phyloP scores from a whole-genome alignment of 148 eudicot species.

The Rhododendron griersonianum region DNA sequence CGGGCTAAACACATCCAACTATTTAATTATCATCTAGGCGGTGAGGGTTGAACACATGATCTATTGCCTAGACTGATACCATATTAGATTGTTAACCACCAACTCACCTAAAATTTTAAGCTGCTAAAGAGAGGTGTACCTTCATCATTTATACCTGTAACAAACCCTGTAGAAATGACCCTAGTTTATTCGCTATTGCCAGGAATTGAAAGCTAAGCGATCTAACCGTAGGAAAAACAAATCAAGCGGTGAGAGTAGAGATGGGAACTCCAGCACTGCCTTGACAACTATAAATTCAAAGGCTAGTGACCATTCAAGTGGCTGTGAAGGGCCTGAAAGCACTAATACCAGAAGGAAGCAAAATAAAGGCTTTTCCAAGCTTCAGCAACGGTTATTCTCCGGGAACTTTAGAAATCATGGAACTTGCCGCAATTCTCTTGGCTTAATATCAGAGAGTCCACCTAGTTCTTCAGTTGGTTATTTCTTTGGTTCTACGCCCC shows the following conservation, averaged over 20 bases:
- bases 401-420: conserved; percentile 61
- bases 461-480: conserved; percentile 88
- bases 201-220: conserved; percentile 74
- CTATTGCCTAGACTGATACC: not conserved
- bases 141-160: not conserved
- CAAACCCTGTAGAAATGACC: not conserved
- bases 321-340: conserved; percentile 42
- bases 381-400: conserved; percentile 68
- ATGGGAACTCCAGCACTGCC: conserved; percentile 35
- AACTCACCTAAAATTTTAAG: not conserved
- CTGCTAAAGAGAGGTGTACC: not conserved
- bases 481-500: conserved; percentile 92
- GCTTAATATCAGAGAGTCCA: conserved; percentile 76
- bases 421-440: conserved; percentile 46
- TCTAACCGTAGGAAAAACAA: conserved; percentile 43
- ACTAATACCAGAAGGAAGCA: conserved; percentile 55
- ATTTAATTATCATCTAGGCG: not conserved
- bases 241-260: conserved; percentile 40
- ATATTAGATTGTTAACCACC: not conserved
- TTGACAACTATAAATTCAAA: conserved; percentile 19
- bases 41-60: not conserved
- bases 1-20: not conserved
- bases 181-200: conserved; percentile 15
- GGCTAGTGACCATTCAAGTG: conserved; percentile 35
- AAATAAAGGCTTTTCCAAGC: conserved; percentile 56